Conservation (phyloP, 2,329 filamentous ascomycete species). For the Fusarium foetens region DNA sequence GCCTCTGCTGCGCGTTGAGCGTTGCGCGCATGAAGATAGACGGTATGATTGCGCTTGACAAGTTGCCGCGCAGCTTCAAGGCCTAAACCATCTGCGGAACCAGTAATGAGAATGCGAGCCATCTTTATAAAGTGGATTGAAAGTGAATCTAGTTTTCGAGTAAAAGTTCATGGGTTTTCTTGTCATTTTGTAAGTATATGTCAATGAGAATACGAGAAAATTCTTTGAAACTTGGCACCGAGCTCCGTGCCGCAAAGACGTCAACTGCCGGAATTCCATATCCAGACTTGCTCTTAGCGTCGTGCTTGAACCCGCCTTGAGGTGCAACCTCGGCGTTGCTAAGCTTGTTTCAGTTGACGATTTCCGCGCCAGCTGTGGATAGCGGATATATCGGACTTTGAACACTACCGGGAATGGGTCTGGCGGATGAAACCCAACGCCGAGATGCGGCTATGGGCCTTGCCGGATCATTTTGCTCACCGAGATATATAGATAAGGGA, state of each 20-base stretch:
- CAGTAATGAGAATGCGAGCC: conserved; percentile 40
- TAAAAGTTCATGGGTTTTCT: accelerated
- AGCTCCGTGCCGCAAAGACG: not conserved
- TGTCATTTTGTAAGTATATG: not conserved
- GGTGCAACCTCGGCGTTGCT: not conserved
- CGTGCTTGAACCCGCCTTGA: not conserved
- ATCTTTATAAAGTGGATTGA: not conserved
- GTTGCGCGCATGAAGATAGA: conserved; percentile 39
- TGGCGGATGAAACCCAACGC: not conserved
- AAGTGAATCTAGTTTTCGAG: accelerated
- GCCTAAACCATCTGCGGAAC: conserved; percentile 39
- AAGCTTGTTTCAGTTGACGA: not conserved
- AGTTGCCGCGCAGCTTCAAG: conserved; percentile 39
- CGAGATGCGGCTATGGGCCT: not conserved
- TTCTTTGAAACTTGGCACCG: not conserved
- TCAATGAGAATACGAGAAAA: not conserved
- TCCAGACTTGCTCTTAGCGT: not conserved
- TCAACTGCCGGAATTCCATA: not conserved
- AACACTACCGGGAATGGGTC: not conserved
- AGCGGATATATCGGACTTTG: not conserved
- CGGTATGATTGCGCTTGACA: conserved; percentile 33
- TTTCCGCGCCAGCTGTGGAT: not conserved
- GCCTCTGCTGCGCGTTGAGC: conserved; percentile 30
- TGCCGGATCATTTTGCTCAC: not conserved
- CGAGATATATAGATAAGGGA: not conserved